Conservation (phyloP, 106 monocot genomes). For the Dendrobium huoshanense region DNA sequence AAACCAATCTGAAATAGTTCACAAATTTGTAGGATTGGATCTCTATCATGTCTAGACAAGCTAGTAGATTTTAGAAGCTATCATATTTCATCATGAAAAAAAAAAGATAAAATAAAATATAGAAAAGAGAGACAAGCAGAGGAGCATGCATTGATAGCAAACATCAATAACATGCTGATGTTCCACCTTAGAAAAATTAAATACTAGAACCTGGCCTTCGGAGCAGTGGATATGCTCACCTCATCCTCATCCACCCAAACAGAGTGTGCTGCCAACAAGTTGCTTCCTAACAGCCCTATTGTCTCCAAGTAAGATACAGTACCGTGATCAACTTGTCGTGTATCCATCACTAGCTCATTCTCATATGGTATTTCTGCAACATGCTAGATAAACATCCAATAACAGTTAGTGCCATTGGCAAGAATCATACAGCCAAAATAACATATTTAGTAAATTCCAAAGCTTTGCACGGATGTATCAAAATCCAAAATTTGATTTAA, state of each 20-base stretch:
- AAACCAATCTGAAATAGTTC: slow-evolving; percentile 45
- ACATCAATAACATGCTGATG: slow-evolving; percentile 1
- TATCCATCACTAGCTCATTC: slow-evolving; percentile 51
- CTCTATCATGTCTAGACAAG: neutral
- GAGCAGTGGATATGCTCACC: slow-evolving; percentile 33
- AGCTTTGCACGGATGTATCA: neutral
- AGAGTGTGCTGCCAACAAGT: slow-evolving; percentile 88
- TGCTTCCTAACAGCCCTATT: slow-evolving; percentile 60
- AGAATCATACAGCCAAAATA: neutral
- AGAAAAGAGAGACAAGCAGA: neutral
- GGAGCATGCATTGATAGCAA: neutral
- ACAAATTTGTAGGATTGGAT: neutral
- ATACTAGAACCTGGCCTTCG: neutral
- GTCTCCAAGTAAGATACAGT: slow-evolving; percentile 86
- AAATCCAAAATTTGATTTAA: neutral
- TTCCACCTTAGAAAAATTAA: neutral
- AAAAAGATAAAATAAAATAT: neutral
- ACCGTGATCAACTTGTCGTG: slow-evolving; percentile 60
- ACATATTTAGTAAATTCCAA: neutral
- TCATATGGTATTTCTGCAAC: slow-evolving; percentile 91
- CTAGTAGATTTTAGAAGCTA: neutral
- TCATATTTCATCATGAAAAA: neutral
- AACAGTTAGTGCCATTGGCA: neutral
- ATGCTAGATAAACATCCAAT: slow-evolving; percentile 35
- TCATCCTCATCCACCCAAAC: slow-evolving; percentile 78